Conservation (phyloP, 176 grass and related monocot species). For the Oryza officinalis region DNA sequence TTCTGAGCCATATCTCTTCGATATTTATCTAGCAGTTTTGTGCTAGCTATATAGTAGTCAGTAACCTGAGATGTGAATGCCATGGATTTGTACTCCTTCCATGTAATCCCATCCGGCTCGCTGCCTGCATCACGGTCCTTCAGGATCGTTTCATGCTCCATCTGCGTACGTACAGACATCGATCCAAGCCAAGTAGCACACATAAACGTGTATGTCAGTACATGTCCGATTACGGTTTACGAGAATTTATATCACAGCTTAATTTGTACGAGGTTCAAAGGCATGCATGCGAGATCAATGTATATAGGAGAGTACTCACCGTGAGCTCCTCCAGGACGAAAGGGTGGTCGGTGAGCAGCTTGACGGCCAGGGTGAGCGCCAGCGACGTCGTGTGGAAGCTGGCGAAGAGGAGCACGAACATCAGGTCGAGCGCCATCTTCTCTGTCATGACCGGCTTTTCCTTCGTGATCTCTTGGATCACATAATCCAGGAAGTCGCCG, state of each 20-base stretch:
- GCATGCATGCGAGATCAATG: neutral
- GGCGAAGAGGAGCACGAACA: conserved; percentile 66
- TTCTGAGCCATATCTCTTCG: neutral
- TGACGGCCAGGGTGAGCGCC: conserved; percentile 55
- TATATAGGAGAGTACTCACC: conserved; percentile 14
- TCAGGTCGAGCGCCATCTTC: conserved; percentile 52
- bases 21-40: neutral
- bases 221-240: neutral
- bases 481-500: conserved; percentile 48
- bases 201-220: neutral
- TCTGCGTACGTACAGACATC: conserved; percentile 10
- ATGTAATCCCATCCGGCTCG: conserved; percentile 34
- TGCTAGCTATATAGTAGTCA: neutral
- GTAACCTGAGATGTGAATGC: conserved; percentile 48
- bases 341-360: conserved; percentile 54
- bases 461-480: conserved; percentile 47
- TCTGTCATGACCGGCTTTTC: conserved; percentile 48
- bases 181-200: neutral
- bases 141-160: conserved; percentile 48
- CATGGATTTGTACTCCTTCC: conserved; percentile 64
- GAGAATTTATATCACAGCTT: neutral
- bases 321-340: conserved; percentile 46
- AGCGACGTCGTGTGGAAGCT: conserved; percentile 67
- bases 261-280: neutral
- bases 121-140: conserved; percentile 1